A percentile compares a stretch with the other conserved stretches of the same genome.
Evolutionary conservation across 1,284 basidiomycete species (phyloP).

Genomic region (Naganishia albida): DNA sequence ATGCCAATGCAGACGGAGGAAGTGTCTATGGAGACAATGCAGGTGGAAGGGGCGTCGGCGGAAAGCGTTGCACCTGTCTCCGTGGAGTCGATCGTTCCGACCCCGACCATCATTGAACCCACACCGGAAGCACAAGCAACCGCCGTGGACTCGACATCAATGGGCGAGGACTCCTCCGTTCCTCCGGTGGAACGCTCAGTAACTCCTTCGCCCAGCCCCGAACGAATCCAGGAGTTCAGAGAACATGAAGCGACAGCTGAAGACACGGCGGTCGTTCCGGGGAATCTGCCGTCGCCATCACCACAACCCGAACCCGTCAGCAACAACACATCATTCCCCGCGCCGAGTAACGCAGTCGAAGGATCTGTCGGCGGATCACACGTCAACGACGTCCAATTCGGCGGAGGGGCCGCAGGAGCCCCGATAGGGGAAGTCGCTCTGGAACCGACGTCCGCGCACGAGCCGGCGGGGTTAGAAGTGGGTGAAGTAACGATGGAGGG

Average conservation of each 20-base stretch:
- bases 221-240: slow-evolving; percentile 14
- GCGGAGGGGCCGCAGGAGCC: slow-evolving; percentile 2
- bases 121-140: background rate
- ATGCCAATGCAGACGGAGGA: background rate
- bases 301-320: slow-evolving; percentile 10
- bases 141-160: background rate
- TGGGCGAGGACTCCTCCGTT: background rate
- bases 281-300: slow-evolving; percentile 18
- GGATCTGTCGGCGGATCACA: slow-evolving; percentile 6
- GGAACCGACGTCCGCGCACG: background rate
- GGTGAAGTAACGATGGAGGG: slow-evolving; percentile 26
- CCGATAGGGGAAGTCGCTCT: slow-evolving; percentile 6
- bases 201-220: slow-evolving; percentile 14
- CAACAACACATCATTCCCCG: background rate
- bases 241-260: slow-evolving; percentile 10
- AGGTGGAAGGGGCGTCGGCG: background rate
- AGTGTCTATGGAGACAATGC: background rate
- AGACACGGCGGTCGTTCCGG: background rate
- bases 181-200: slow-evolving; percentile 5
- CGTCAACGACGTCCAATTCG: slow-evolving; percentile 12
- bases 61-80: too few species aligned
- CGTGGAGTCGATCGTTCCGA: background rate
- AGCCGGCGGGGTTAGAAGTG: background rate
- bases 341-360: slow-evolving; percentile 16
- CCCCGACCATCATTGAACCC: background rate